Evolutionary conservation across 345 rosid genomes (phyloP).

Genomic region (Gynandropsis gynandra): DNA sequence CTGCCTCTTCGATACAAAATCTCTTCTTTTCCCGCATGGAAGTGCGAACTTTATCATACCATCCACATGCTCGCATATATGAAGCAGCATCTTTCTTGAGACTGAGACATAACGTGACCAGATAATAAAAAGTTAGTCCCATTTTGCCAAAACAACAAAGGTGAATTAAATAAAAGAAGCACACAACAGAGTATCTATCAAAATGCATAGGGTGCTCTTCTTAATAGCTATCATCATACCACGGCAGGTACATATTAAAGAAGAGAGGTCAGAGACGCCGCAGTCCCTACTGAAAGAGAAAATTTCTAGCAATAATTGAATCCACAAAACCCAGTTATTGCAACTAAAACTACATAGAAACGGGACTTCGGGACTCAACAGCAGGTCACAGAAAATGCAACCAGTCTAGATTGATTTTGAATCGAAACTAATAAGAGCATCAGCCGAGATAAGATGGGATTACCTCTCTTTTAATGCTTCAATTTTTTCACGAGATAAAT

Average conservation of each 20-base stretch:
- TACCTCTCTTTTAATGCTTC: slow-evolving; percentile 73
- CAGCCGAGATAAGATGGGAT: slow-evolving; percentile 22
- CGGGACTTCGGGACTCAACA: slow-evolving; percentile 1
- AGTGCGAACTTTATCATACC: slow-evolving; percentile 48
- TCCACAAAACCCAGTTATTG: background rate
- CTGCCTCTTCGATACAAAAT: slow-evolving; percentile 31
- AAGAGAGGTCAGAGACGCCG: no score
- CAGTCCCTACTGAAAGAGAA: background rate
- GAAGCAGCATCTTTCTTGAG: slow-evolving; percentile 51
- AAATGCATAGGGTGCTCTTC: no score
- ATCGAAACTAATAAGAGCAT: background rate
- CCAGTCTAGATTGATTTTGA: slow-evolving; percentile 11
- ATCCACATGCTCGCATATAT: slow-evolving; percentile 60
- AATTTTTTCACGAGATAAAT: slow-evolving; percentile 46
- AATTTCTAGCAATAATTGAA: background rate
- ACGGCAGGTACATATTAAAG: no score
- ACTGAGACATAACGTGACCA: slow-evolving; percentile 34
- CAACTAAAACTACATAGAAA: background rate
- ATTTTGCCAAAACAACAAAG: background rate
- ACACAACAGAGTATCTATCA: background rate
- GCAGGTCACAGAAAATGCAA: slow-evolving; percentile 3
- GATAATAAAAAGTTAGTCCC: background rate
- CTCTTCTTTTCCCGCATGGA: slow-evolving; percentile 66
- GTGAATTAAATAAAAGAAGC: slow-evolving; percentile 7
- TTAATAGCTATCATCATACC: no score